Base-by-base conservation (phyloP, 2,329 filamentous ascomycete species). In the Penicillium palitans region DNA sequence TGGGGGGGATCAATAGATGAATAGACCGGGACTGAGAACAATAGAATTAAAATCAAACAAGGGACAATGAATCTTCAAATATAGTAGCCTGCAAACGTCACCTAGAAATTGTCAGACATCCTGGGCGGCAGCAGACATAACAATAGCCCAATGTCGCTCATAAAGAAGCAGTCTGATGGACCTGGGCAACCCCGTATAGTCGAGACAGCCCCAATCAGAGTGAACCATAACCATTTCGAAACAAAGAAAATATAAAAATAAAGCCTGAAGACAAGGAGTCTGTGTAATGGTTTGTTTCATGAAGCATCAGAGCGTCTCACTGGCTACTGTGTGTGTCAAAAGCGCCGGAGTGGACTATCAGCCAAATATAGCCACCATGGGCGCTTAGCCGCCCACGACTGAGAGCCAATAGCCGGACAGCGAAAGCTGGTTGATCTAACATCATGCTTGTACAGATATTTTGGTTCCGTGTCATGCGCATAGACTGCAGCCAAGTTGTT, bases 311-410 rank as follows among this genome's bases (percentile, higher is more conserved):
- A 54, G 53, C 54, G 46, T 60, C 25, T 61, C 45, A 58, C 55
- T 59, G 55, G 57, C 54, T 60, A 29, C 42, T 58, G 29, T 55
- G n/a, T 52, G 62, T 66, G 59, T 62, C 58, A 52, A 66, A 58
- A 64, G 60, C 61, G 61, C 64, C 59, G 49, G 45, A 41, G 41
- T 29, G 49, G 48, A 46, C 25, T 47, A 47, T 13, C 47, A 24
- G 55, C 61, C 70, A 68, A 70, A 71, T 66, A 63, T 70, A 69
- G 68, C 37, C 55, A 54, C 45, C 24, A 46, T 59, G 55, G 60
- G 70, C 70, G 71, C 70, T 72, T 70, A 72, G 61, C 42, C 57
- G 44, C 51, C 53, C 60, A 58, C 48, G 49, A 52, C 49, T 59
- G 46, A 59, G 42, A 61, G 52, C 70, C 70, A 72, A 70, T 71